Percentiles rank a stretch among this genome's conserved stretches.
Evolutionary conservation across 257 asterid genomes (phyloP).

Genomic region (Forsythia suspensa): DNA sequence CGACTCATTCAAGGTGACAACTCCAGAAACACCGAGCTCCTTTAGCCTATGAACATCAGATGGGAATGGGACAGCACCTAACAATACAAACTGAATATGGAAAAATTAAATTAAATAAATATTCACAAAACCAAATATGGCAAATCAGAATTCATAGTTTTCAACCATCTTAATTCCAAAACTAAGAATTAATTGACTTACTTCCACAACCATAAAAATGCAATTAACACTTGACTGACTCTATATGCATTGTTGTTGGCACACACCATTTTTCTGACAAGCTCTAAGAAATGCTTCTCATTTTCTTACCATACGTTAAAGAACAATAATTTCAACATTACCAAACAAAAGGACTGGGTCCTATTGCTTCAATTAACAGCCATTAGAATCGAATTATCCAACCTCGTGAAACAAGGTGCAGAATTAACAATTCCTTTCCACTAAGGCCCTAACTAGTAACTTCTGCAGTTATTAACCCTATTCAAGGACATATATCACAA

Average conservation of each 20-base stretch:
- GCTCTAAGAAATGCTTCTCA: not conserved
- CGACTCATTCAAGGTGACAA: conserved; percentile 61
- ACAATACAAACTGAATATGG: conserved; percentile 45
- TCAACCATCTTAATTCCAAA: not conserved
- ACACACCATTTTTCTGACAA: not conserved
- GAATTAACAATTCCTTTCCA: not conserved
- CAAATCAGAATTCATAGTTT: not conserved
- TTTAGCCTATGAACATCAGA: conserved; percentile 51
- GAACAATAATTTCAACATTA: not conserved
- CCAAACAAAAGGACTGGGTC: not conserved
- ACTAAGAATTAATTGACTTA: not conserved
- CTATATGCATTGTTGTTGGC: not conserved
- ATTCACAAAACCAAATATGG: not conserved
- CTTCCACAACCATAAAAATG: not conserved
- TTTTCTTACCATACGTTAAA: not conserved
- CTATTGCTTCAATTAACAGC: not conserved
- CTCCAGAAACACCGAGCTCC: conserved; percentile 56
- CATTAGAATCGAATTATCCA: not conserved
- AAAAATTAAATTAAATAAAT: not conserved
- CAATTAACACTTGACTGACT: not conserved
- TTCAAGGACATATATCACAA: no score
- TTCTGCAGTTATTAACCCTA: not conserved
- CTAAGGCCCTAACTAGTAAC: not conserved
- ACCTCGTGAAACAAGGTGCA: not conserved
- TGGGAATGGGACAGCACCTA: conserved; percentile 68